Conservation (phyloP, 129 eudicot genomes). For the Deinandra increscens region DNA sequence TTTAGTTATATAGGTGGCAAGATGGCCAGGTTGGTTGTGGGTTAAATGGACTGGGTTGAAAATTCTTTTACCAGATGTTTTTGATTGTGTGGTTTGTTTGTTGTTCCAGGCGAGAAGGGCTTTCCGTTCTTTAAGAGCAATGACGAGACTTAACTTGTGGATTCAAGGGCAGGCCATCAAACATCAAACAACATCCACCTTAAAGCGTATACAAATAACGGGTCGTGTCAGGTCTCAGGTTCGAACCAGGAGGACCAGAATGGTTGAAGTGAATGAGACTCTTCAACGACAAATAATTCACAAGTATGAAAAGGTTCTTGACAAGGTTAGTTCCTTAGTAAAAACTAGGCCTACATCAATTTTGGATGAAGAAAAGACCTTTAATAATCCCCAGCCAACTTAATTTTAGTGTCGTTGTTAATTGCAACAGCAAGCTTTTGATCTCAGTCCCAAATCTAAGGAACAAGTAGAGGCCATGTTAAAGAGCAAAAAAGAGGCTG, state of each 20-base stretch:
- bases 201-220: slow-evolving; percentile 51
- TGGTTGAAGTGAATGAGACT: slow-evolving; percentile 65
- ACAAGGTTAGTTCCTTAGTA: slow-evolving; percentile 27
- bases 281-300: slow-evolving; percentile 52
- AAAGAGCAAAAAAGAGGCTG: slow-evolving; percentile 61
- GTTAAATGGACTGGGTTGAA: neutral
- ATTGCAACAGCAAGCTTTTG: slow-evolving; percentile 50
- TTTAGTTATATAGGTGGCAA: neutral
- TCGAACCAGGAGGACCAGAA: slow-evolving; percentile 46
- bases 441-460: slow-evolving; percentile 64
- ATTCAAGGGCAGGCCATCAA: slow-evolving; percentile 57
- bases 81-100: neutral
- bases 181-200: slow-evolving; percentile 47
- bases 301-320: slow-evolving; percentile 39
- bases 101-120: slow-evolving; percentile 52
- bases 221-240: slow-evolving; percentile 64
- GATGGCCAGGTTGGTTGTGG: neutral
- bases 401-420: neutral
- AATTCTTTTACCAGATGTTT: neutral
- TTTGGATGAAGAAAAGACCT: too few relatives aligned
- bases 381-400: too few relatives aligned
- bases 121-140: slow-evolving; percentile 48
- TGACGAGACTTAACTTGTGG: slow-evolving; percentile 48
- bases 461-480: slow-evolving; percentile 66
- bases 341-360: neutral